Percentiles rank a stretch among this genome's conserved stretches.
phyloP scores from a whole-genome alignment of 1,139 yeast species.

The Debaryomyces udenii region DNA sequence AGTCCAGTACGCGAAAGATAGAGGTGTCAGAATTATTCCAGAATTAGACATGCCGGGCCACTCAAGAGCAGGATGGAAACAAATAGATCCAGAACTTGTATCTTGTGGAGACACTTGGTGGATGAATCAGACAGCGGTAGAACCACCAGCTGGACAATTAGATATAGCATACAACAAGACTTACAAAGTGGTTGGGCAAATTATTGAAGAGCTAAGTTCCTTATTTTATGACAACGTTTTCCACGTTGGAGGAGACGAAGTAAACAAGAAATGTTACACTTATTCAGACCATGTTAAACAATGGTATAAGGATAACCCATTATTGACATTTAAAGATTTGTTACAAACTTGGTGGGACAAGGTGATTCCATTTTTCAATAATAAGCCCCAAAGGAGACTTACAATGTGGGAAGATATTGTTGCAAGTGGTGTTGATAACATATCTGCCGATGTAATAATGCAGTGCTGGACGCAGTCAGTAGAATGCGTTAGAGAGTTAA shows the following conservation, averaged over 20 bases:
- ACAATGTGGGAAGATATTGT: slow-evolving; percentile 56
- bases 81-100: slow-evolving; percentile 36
- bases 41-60: slow-evolving; percentile 56
- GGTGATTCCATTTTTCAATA: slow-evolving; percentile 38
- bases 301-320: slow-evolving; percentile 32
- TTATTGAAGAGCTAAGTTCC: slow-evolving; percentile 40
- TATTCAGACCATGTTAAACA: slow-evolving; percentile 29
- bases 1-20: slow-evolving; percentile 36
- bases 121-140: slow-evolving; percentile 41
- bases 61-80: slow-evolving; percentile 48
- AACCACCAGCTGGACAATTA: slow-evolving; percentile 53
- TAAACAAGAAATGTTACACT: slow-evolving; percentile 41
- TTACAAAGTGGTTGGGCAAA: slow-evolving; percentile 35
- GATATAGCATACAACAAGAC: slow-evolving; percentile 40
- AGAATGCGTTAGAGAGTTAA: slow-evolving; percentile 31
- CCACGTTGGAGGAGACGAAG: slow-evolving; percentile 53
- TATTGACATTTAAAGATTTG: slow-evolving; percentile 34
- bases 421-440: slow-evolving; percentile 22
- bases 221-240: slow-evolving; percentile 42
- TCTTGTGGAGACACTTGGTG: slow-evolving; percentile 40
- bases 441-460: slow-evolving; percentile 37
- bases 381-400: slow-evolving; percentile 26
- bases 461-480: slow-evolving; percentile 45
- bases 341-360: slow-evolving; percentile 44
- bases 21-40: slow-evolving; percentile 51